phyloP scores from a whole-genome alignment of 495 filamentous ascomycete species.

The Podospora pseudoanserina region DNA sequence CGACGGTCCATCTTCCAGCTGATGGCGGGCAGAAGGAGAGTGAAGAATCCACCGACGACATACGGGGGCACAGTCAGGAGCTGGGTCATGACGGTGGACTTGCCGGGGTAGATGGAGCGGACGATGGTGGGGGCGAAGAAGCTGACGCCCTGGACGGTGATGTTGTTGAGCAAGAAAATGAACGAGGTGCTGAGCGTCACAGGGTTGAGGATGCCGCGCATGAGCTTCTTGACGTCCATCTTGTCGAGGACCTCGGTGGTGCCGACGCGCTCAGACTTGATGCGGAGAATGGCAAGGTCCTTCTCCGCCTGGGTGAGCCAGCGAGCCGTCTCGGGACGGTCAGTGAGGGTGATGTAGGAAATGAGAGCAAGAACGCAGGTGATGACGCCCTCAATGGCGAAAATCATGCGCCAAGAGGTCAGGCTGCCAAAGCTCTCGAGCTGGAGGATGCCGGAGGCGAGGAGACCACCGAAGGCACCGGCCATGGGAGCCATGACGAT shows the following conservation, averaged over 20 bases:
- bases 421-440: constrained; percentile 48
- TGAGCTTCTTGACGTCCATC: constrained; percentile 58
- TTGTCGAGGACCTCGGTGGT: constrained; percentile 63
- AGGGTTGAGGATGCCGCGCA: constrained; percentile 31
- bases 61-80: constrained; percentile 72
- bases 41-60: constrained; percentile 64
- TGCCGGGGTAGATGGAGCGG: constrained; percentile 59
- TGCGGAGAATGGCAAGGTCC: constrained; percentile 49
- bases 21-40: constrained; percentile 56
- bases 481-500: constrained; percentile 69
- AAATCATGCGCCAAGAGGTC: constrained; percentile 64
- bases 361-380: constrained; percentile 53
- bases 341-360: constrained; percentile 54
- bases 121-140: constrained; percentile 75
- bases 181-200: constrained; percentile 52
- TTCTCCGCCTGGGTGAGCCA: constrained; percentile 59
- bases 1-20: constrained; percentile 56
- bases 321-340: constrained; percentile 55
- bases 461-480: constrained; percentile 66
- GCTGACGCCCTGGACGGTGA: constrained; percentile 70
- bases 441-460: constrained; percentile 59
- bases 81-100: constrained; percentile 46
- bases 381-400: constrained; percentile 62
- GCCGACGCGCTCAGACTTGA: constrained; percentile 61
- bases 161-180: constrained; percentile 67